Evolutionary conservation across 2,329 filamentous ascomycete species (phyloP).

Genomic region (Alternaria sp.): DNA sequence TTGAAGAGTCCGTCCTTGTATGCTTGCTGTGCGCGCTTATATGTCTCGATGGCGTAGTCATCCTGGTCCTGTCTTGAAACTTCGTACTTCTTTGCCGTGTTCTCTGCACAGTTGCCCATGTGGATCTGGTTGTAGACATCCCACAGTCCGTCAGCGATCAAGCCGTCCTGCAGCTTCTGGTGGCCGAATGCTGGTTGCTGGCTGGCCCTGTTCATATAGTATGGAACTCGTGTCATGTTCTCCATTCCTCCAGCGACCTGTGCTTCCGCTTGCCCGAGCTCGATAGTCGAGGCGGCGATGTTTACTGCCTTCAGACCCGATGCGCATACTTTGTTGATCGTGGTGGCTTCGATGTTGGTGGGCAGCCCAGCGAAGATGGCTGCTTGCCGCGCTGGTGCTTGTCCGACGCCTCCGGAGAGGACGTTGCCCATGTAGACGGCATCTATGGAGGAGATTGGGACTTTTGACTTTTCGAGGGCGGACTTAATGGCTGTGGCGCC

Average conservation of each 20-base stretch:
- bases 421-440: slow-evolving; percentile 99
- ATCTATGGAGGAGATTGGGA: slow-evolving; percentile 81
- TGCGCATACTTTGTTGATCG: slow-evolving; percentile 98
- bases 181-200: slow-evolving; percentile 86
- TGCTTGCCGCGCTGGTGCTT: slow-evolving; percentile 91
- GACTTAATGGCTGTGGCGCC: slow-evolving; percentile 92
- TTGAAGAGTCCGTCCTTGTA: slow-evolving; percentile 85
- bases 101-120: slow-evolving; percentile 97
- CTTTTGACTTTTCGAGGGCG: slow-evolving; percentile 83
- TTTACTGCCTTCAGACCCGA: slow-evolving; percentile 92
- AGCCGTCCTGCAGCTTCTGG: slow-evolving; percentile 84
- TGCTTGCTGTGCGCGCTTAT: slow-evolving; percentile 86
- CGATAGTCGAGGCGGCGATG: slow-evolving; percentile 91
- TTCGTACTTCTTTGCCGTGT: slow-evolving; percentile 85
- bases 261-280: slow-evolving; percentile 86
- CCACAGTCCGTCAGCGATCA: slow-evolving; percentile 94
- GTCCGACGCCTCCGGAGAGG: slow-evolving; percentile 81
- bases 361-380: slow-evolving; percentile 86
- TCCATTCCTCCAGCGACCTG: slow-evolving; percentile 97
- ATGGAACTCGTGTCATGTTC: slow-evolving; percentile 94
- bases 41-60: slow-evolving; percentile 86
- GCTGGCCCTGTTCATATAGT: slow-evolving; percentile 85
- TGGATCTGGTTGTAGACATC: slow-evolving; percentile 97
- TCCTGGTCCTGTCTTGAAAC: slow-evolving; percentile 89
- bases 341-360: slow-evolving; percentile 82